Percentiles rank a stretch among this genome's conserved stretches.
These are phyloP conservation scores for Phyllosticta citribraziliensis DNA, from an alignment of 2,329 filamentous ascomycete species.

Conservation along the genomic window DNA sequence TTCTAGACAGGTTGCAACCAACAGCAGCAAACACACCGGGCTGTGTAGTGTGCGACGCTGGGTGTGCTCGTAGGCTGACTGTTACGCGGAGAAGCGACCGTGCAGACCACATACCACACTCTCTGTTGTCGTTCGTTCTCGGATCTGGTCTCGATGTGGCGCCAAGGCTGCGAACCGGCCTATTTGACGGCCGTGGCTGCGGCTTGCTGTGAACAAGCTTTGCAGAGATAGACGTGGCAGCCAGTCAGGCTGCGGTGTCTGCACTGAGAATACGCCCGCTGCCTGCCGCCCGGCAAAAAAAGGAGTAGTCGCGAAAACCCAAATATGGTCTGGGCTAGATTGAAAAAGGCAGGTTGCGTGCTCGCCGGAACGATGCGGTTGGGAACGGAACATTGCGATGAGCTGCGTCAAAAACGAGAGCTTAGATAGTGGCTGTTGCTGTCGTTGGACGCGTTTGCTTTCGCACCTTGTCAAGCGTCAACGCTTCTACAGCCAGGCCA, in stretches of 20 bases:
- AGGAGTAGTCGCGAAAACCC: background rate
- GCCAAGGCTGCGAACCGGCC: background rate
- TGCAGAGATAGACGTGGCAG: background rate
- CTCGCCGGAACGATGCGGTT: background rate
- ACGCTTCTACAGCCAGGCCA: no score
- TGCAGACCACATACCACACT: background rate
- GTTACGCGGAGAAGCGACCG: background rate
- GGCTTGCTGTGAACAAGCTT: background rate
- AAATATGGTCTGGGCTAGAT: background rate
- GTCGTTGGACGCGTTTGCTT: no score
- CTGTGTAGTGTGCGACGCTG: background rate
- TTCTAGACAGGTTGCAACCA: background rate
- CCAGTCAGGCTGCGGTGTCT: background rate
- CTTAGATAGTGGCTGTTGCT: background rate
- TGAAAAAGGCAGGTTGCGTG: background rate
- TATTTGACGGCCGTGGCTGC: background rate
- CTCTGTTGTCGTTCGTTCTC: background rate
- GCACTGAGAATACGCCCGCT: background rate
- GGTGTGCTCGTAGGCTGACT: background rate
- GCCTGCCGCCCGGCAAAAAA: background rate
- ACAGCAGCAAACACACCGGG: background rate
- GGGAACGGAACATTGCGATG: background rate
- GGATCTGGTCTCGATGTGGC: background rate
- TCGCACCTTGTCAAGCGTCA: no score
- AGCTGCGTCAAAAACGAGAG: background rate